A percentile compares a stretch with the other conserved stretches of the same genome.
These are phyloP conservation scores for Lentinus polychrous DNA, from an alignment of 1,284 basidiomycete genomes.

Conservation along the genomic window DNA sequence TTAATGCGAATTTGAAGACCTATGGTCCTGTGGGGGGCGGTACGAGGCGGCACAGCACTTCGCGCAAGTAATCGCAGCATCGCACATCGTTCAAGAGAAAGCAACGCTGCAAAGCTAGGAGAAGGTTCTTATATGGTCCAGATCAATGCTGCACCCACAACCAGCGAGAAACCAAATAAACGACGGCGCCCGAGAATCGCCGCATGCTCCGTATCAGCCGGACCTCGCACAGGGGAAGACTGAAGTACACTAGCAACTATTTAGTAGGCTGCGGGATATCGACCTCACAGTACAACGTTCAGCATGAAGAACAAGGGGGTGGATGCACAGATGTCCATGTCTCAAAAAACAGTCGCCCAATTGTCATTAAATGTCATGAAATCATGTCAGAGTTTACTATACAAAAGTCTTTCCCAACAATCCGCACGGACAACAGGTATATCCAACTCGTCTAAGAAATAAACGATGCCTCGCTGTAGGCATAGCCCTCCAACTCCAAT, in stretches of 20 bases:
- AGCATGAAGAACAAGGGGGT: too few species aligned
- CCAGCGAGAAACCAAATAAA: not conserved
- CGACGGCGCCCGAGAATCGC: too few species aligned
- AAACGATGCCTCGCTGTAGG: slow-evolving; percentile 90
- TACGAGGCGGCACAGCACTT: slow-evolving; percentile 4
- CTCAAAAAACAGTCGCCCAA: not conserved
- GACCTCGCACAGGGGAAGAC: too few species aligned
- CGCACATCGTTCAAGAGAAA: slow-evolving; percentile 16
- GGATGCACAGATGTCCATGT: too few species aligned
- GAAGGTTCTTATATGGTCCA: too few species aligned
- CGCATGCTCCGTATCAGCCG: too few species aligned
- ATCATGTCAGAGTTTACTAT: not conserved
- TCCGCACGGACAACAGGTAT: not conserved
- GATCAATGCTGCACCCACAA: too few species aligned
- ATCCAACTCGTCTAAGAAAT: slow-evolving; percentile 47
- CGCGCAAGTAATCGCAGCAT: slow-evolving; percentile 19
- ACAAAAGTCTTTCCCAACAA: not conserved
- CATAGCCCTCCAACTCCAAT: slow-evolving; percentile 58
- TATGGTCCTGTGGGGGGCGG: not conserved
- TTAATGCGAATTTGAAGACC: slow-evolving; percentile 2
- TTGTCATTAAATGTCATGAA: too few species aligned
- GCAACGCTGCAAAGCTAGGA: not conserved
- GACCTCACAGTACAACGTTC: too few species aligned
- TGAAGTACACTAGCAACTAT: too few species aligned
- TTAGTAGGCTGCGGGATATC: too few species aligned